Base-by-base conservation (phyloP, 495 filamentous ascomycete species). In the Penicillium longicatenatum region DNA sequence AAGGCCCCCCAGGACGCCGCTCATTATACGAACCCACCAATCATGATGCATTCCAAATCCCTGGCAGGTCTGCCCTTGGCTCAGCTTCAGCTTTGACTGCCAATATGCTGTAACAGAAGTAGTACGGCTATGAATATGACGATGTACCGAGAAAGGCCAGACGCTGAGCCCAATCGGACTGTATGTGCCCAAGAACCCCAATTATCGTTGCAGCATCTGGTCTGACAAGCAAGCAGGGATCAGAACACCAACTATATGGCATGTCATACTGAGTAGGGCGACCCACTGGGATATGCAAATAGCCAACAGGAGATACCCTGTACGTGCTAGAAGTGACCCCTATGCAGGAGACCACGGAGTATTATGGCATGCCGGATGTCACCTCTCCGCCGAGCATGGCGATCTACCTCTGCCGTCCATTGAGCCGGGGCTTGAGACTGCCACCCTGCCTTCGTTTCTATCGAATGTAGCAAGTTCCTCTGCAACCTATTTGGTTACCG, bases 381-480 rank as follows among this genome's bases (percentile, higher is more conserved):
- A 30, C 45, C 24, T 19, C 45, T 30, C 12, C 45, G 30, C 45
- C 24, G 8, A 30, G 22, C 24, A 48, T 48, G 45, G 24, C 24
- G 16, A 29, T 24, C 10, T 48, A 24, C 22, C 62, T 17, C 62
- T 62, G 3, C 30, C 62, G 3, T 68, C 60, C 11, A 55, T 71
- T 37, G 43, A 63, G 47, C 52, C 50, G 1, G 63, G 57, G 0
- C 61, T 69, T 10, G 56, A 56, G 39, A 66, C 66, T 10, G 62
- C 52, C 5, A 50, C 66, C 1, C 64, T 62, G 10, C 37, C 60
- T 1, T 67, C 66, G 6, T 63, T 59, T 14, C 55, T 66, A n/a
- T 60, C 60, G 0, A 42, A 67, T 39, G 31, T 71, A n/a, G 30
- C 57, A 6, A 50, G 61, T 46, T 61, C 68, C 0, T 52, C 61